Percentiles rank a stretch among this genome's conserved stretches.
These are phyloP conservation scores for Trichoderma harzianum DNA, from an alignment of 2,329 filamentous ascomycete genomes.

Conservation along the genomic window DNA sequence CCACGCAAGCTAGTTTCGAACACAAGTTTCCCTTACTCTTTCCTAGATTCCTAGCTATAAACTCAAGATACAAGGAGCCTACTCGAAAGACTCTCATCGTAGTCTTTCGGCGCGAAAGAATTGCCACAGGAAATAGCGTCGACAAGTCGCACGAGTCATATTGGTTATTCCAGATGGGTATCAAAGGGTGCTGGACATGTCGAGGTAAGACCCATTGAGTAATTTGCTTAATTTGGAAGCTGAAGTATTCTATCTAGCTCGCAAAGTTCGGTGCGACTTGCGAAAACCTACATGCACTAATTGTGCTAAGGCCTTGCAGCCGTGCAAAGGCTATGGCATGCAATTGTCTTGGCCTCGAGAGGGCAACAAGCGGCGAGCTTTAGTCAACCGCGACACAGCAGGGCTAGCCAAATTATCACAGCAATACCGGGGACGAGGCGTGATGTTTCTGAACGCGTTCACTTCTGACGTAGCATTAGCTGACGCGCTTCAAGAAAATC, in stretches of 20 bases:
- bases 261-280: slow-evolving; percentile 16
- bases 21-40: not conserved
- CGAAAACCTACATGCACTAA: slow-evolving; percentile 10
- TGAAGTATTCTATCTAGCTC: not conserved
- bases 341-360: slow-evolving; percentile 18
- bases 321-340: slow-evolving; percentile 17
- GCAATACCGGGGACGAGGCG: not conserved
- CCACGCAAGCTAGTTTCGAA: not conserved
- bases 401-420: not conserved
- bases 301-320: slow-evolving; percentile 1
- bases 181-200: slow-evolving; percentile 11
- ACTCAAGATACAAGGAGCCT: not conserved
- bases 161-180: not conserved
- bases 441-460: slow-evolving; percentile 1
- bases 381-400: not conserved
- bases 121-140: not conserved
- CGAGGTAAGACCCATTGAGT: not conserved
- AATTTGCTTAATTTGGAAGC: not conserved
- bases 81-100: not conserved
- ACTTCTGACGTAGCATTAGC: slow-evolving; percentile 2
- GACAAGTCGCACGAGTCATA: not conserved
- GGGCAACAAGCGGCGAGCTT: slow-evolving; percentile 12
- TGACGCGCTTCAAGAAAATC: not conserved
- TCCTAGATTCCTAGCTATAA: not conserved
- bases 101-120: not conserved